Evolutionary conservation across 1,284 basidiomycete genomes (phyloP).

Genomic region (Sanghuangporus weigelae): DNA sequence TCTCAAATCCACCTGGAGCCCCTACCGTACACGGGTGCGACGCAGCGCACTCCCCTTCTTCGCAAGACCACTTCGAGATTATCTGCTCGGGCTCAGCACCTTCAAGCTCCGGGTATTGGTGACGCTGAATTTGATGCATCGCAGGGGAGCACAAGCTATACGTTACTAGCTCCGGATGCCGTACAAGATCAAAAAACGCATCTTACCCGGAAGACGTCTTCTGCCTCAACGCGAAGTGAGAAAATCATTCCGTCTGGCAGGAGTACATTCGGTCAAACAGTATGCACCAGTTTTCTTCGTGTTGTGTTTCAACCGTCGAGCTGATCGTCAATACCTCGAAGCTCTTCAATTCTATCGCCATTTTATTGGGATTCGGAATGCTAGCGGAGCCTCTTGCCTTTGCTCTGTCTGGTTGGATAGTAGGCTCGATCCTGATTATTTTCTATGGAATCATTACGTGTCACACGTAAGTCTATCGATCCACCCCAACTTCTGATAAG

Average conservation of each 20-base stretch:
- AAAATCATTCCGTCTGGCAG: slow-evolving; percentile 37
- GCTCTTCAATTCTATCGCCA: slow-evolving; percentile 90
- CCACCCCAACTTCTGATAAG: neutral
- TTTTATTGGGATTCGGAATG: slow-evolving; percentile 85
- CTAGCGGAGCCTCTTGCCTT: slow-evolving; percentile 87
- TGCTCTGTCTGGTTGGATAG: slow-evolving; percentile 82
- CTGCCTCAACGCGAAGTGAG: slow-evolving; percentile 17
- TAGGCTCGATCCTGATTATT: slow-evolving; percentile 69
- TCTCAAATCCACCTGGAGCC: slow-evolving; percentile 2
- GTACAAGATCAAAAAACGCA: neutral
- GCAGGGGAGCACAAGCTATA: neutral
- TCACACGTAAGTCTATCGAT: slow-evolving; percentile 61
- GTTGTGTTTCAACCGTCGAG: neutral
- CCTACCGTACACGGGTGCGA: slow-evolving; percentile 4
- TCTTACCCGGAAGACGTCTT: slow-evolving; percentile 10
- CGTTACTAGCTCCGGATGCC: neutral
- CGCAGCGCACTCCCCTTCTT: slow-evolving; percentile 39
- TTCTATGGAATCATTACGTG: slow-evolving; percentile 80
- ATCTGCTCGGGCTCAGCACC: slow-evolving; percentile 23
- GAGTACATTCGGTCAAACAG: slow-evolving; percentile 83
- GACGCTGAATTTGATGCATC: slow-evolving; percentile 8
- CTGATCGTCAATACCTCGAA: slow-evolving; percentile 25
- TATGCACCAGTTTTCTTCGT: slow-evolving; percentile 31
- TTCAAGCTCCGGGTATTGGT: slow-evolving; percentile 21
- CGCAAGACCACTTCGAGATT: slow-evolving; percentile 31